Base-by-base conservation (phyloP, 306 rosid species). In the Ziziphus jujuba region DNA sequence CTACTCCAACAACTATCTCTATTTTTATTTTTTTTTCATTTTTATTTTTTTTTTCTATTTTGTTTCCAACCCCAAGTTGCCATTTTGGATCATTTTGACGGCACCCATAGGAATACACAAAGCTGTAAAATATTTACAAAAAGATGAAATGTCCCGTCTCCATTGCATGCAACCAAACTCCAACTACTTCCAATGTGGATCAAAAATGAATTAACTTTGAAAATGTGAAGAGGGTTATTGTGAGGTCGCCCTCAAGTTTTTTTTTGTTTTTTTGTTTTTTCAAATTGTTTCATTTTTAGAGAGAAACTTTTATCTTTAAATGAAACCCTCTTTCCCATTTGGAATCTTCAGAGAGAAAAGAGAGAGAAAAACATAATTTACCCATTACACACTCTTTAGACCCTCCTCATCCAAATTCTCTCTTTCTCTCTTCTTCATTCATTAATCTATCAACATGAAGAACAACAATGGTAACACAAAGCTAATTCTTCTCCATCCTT, bases 401-500 rank as follows among this genome's bases (percentile, higher is more conserved):
- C 49, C 48, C 61, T 56, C 24, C 28, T 36, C 58, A 52, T 74
- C 49, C 57, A n/a, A n/a, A n/a, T n/a, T n/a, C n/a, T n/a, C n/a
- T n/a, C n/a, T n/a, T n/a, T n/a, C 15, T 65, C 65, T 49, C 38
- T 55, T 3, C 38, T 17, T 43, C 12, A 11, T 8, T n/a, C n/a
- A n/a, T n/a, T n/a, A n/a, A n/a, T 20, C 10, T 9, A 5, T 23
- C 21, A 74, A 53, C 10, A 89, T 87, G 91, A 91, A 88, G 81
- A 85, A 82, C 93, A 77, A 57, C 56, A 80, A 79, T 67, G 68
- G 19, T 51, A 86, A 88, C 82, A 90, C 99, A 14, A 93, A 91
- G 78, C 87, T 93, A 60, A 93, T 93, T 67, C 99, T 93, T 63
- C 97, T 93, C 61, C 99, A 93, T 60, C 99, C 99, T 9, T 93